Conservation (phyloP, 805 yeast genomes). For the Scheffersomyces ergatensis region DNA sequence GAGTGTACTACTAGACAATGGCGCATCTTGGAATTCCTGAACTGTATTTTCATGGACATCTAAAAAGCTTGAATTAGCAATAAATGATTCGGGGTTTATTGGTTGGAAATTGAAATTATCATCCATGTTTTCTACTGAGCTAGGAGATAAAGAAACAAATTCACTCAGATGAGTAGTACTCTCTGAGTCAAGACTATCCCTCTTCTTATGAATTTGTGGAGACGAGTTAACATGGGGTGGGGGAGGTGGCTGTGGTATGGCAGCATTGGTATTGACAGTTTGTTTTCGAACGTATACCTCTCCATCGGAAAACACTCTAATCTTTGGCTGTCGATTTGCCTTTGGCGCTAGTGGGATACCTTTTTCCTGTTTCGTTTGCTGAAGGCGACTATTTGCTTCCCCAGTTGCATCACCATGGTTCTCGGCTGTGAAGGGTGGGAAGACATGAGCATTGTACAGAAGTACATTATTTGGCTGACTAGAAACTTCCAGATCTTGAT, state of each 20-base stretch:
- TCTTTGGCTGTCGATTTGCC: conserved; percentile 7
- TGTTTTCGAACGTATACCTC: conserved; percentile 10
- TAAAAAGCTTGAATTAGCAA: conserved; percentile 4
- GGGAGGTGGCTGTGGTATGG: not conserved
- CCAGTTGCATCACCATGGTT: no score
- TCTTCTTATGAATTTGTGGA: not conserved
- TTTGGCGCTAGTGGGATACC: no score
- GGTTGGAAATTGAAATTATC: not conserved
- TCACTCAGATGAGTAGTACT: conserved; percentile 1
- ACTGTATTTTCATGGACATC: conserved; percentile 5
- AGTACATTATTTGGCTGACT: not conserved
- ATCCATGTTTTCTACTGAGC: not conserved
- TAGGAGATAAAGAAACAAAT: conserved; percentile 1
- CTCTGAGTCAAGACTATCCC: not conserved
- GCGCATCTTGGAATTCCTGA: conserved; percentile 4
- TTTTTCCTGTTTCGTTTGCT: no score
- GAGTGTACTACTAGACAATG: conserved; percentile 2
- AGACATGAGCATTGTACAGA: not conserved
- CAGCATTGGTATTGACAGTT: not conserved
- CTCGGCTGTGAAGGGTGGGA: not conserved
- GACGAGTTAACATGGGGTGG: not conserved
- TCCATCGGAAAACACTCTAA: conserved; percentile 20
- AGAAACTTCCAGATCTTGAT: not conserved
- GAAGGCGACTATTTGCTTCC: no score
- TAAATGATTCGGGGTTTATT: not conserved